These are phyloP conservation scores for Comarum palustre DNA, from an alignment of 306 rosid species.

Conservation along the genomic window DNA sequence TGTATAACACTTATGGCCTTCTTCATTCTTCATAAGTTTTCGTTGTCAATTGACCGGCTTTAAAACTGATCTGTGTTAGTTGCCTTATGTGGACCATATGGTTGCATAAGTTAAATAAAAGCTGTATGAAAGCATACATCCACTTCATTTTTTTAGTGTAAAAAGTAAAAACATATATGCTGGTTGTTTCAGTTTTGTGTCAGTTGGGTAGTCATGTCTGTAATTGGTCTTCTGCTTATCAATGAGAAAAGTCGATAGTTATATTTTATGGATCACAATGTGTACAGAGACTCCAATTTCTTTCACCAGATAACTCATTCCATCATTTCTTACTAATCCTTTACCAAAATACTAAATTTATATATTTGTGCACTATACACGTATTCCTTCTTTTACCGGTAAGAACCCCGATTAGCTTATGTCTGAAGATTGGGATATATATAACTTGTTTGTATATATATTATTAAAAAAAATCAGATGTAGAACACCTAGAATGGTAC, in stretches of 20 bases:
- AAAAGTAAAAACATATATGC: neutral
- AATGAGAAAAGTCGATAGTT: neutral
- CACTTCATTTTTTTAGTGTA: neutral
- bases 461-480: too few species aligned
- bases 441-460: too few species aligned
- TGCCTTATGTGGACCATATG: neutral
- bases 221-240: neutral
- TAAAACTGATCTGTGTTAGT: neutral
- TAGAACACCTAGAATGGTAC: neutral
- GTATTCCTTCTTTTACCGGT: neutral
- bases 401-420: neutral
- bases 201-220: neutral
- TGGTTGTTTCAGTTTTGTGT: neutral
- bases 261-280: neutral
- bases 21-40: conserved; percentile 6
- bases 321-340: neutral
- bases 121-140: neutral
- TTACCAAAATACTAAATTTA: neutral
- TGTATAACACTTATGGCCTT: neutral
- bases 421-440: neutral
- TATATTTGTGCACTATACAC: neutral
- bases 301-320: neutral
- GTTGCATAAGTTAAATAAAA: neutral
- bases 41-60: neutral
- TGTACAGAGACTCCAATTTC: neutral